These are phyloP conservation scores for Pisolithus thermaeus DNA, from an alignment of 1,284 basidiomycete species.

Conservation along the genomic window DNA sequence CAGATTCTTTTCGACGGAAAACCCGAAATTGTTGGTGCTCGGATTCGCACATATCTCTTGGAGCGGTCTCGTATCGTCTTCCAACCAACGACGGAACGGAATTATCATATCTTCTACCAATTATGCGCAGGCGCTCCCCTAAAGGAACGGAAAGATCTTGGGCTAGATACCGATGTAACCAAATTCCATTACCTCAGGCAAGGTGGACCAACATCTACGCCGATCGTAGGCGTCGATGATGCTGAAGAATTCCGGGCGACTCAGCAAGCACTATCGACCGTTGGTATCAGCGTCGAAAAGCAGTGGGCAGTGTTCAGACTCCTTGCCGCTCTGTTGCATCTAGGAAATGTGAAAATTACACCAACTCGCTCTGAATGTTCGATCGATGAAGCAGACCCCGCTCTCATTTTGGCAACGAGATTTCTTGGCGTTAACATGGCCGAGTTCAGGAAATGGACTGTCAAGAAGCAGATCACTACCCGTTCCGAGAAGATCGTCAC, in stretches of 20 bases:
- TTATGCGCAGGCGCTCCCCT: conserved; percentile 94
- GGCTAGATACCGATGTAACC: conserved; percentile 77
- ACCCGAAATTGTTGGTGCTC: conserved; percentile 96
- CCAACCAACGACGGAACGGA: conserved; percentile 94
- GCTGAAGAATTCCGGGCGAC: conserved; percentile 92
- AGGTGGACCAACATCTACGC: conserved; percentile 81
- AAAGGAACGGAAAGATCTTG: conserved; percentile 93
- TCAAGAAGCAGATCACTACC: conserved; percentile 96
- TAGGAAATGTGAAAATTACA: conserved; percentile 93
- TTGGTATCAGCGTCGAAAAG: conserved; percentile 94
- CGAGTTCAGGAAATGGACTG: conserved; percentile 99
- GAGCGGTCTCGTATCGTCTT: conserved; percentile 97
- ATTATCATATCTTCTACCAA: conserved; percentile 99
- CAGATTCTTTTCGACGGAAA: conserved; percentile 94
- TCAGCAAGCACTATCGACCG: conserved; percentile 91
- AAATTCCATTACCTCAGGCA: conserved; percentile 94
- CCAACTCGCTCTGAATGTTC: conserved; percentile 79
- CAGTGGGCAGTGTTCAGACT: conserved; percentile 98
- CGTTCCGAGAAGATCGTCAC: conserved; percentile 95
- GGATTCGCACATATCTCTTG: conserved; percentile 95
- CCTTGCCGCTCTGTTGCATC: conserved; percentile 88
- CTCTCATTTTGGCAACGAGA: conserved; percentile 76
- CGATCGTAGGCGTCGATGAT: conserved; percentile 91
- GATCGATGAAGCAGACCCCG: conserved; percentile 82
- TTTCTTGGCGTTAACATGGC: conserved; percentile 86